Conservation (phyloP, 2,329 filamentous ascomycete species). For the Thermochaetoides dissita region DNA sequence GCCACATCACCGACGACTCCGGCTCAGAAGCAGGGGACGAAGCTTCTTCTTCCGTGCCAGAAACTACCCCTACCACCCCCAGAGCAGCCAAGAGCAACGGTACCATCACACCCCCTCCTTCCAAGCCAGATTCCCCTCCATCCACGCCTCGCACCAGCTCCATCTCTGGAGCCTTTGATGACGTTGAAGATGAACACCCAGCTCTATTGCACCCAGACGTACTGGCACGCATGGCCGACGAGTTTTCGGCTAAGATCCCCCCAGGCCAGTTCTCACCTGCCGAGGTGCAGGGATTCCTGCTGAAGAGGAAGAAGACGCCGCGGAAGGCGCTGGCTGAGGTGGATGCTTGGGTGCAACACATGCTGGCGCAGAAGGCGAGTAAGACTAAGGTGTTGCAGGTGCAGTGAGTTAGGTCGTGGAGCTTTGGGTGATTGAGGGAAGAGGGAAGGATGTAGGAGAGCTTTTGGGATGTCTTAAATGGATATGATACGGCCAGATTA, state of each 20-base stretch:
- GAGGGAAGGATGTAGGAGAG: too few species aligned
- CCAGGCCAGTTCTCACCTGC: conserved; percentile 41
- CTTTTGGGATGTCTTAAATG: too few species aligned
- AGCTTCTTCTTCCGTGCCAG: conserved; percentile 1
- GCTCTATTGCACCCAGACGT: conserved; percentile 7
- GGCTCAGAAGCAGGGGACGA: too few species aligned
- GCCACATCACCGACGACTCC: conserved; percentile 1
- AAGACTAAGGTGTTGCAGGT: conserved; percentile 34
- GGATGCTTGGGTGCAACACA: conserved; percentile 37
- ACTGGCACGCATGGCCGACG: conserved; percentile 25
- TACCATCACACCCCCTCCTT: neutral
- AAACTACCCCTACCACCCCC: neutral
- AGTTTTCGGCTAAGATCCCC: conserved; percentile 41
- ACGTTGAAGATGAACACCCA: neutral
- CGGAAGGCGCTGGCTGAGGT: conserved; percentile 39
- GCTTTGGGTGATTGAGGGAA: too few species aligned
- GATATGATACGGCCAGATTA: too few species aligned
- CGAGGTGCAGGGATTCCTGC: conserved; percentile 50
- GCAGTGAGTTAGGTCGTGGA: conserved; percentile 22
- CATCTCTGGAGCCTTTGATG: neutral
- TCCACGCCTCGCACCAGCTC: neutral
- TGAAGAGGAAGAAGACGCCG: conserved; percentile 48
- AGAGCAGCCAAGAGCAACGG: neutral
- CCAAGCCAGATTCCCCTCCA: neutral
- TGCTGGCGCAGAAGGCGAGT: conserved; percentile 35